These are phyloP conservation scores for Pythium volutum DNA, from an alignment of 352 stramenopile genomes.

Conservation along the genomic window DNA sequence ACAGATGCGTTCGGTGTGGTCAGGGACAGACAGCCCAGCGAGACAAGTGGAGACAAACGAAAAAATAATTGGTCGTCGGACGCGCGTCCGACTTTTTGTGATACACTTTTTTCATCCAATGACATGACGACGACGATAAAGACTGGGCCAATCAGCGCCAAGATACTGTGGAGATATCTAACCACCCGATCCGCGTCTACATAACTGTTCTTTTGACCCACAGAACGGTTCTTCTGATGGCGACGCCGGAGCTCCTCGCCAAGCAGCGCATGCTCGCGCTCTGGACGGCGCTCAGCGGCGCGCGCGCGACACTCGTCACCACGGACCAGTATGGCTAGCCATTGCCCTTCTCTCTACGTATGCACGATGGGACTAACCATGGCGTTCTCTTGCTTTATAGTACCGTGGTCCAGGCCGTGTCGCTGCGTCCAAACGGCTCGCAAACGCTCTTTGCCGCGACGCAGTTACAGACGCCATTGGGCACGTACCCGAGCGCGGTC, in stretches of 20 bases:
- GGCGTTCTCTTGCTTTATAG: conserved; percentile 23
- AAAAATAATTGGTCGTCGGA: background rate
- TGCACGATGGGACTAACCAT: background rate
- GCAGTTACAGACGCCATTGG: conserved; percentile 60
- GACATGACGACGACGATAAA: background rate
- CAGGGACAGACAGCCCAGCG: no score
- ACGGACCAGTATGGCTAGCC: conserved; percentile 37
- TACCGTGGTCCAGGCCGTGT: conserved; percentile 41
- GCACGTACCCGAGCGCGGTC: conserved; percentile 58
- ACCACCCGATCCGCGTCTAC: no score
- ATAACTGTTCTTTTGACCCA: background rate
- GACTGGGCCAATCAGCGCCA: background rate
- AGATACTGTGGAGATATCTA: background rate
- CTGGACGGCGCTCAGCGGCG: conserved; percentile 35
- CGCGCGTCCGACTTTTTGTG: conserved; percentile 3
- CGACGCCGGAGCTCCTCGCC: conserved; percentile 25
- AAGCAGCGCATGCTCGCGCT: conserved; percentile 59
- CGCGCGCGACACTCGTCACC: conserved; percentile 40
- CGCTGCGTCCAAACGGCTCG: conserved; percentile 45
- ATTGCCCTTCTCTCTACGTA: background rate
- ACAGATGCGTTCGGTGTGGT: no score
- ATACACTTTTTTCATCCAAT: conserved; percentile 13
- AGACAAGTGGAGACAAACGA: background rate
- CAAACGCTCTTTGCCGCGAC: conserved; percentile 63
- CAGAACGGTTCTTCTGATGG: background rate